Base-by-base conservation (phyloP, 2,329 filamentous ascomycete genomes). In the Colletotrichum limetticola region DNA sequence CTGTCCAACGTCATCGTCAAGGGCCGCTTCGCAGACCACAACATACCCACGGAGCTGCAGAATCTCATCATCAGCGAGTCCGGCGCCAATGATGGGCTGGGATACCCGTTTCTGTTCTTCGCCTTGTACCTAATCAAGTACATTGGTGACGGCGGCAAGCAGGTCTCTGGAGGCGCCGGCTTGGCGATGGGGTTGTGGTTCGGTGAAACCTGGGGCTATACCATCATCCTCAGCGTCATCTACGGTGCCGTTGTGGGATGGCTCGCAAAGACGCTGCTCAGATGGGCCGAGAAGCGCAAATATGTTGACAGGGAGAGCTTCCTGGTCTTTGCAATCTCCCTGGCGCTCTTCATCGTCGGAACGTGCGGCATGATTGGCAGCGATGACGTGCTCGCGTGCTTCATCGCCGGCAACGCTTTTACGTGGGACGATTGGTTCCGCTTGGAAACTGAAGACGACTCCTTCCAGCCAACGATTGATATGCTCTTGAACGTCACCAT, bases 361-460 rank as follows among this genome's bases (percentile, higher is more conserved):
- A 97, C 95, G 0, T 95, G 94, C 74, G 95, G 95, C 1, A 89
- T 98, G 86, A 89, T 97, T 61, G 95, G 95, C 1, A 96, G 92
- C 46, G 95, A 98, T 79, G 95, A 98, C 78, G 93, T 98, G 1
- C 87, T 98, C 7, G 95, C 95, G 1, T 97, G 95, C 83, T 98
- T 98, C 79, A 92, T 98, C 77, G 95, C 95, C 2, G 95, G 95
- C 1, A 98, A 97, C 78, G 90, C 90, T 1, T 97, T 98, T 76
- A 97, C 94, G 0, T 96, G 94, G 91, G 95, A 97, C 80, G 95
- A 97, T 82, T 97, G 94, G 95, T 98, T 98, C 82, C 92, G 95
- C 0, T 85, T 96, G 1, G 94, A 97, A 81, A 98, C 95, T 0
- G 85, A 93, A 77, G 95, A 98, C 76, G 96, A 98, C 78, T 95